Percentiles rank a stretch among this genome's conserved stretches.
Conservation (phyloP, 176 grass and related monocot genomes). For the Calamus simplicifolius region DNA sequence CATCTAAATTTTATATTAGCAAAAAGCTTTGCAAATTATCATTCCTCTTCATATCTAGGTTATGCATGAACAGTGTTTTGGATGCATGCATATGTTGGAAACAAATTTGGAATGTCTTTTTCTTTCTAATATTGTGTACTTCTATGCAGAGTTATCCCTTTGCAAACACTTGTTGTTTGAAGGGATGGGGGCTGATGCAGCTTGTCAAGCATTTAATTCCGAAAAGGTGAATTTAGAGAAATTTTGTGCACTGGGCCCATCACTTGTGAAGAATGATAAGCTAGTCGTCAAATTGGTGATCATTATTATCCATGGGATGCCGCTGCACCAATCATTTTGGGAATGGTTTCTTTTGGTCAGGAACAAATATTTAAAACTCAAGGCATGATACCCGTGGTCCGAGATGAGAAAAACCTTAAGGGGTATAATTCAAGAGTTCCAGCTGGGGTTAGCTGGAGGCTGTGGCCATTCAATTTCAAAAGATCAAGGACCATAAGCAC, state of each 20-base stretch:
- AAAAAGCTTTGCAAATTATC: neutral
- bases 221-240: conserved; percentile 76
- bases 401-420: conserved; percentile 19
- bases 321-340: conserved; percentile 56
- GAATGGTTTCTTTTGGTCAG: conserved; percentile 59
- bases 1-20: conserved; percentile 1
- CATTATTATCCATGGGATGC: conserved; percentile 74
- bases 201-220: conserved; percentile 56
- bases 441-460: conserved; percentile 71
- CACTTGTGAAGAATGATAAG: conserved; percentile 57
- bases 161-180: conserved; percentile 80
- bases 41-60: neutral
- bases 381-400: conserved; percentile 74
- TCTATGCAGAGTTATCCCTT: conserved; percentile 73
- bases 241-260: conserved; percentile 58
- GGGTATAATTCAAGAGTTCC: conserved; percentile 20
- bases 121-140: conserved; percentile 8
- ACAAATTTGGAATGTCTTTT: neutral
- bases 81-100: no score
- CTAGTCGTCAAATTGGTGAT: conserved; percentile 71
- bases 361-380: conserved; percentile 57
- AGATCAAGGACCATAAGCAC: conserved; percentile 54
- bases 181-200: conserved; percentile 86
- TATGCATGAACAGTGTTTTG: no score
- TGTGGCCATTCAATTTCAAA: conserved; percentile 84